A percentile compares a stretch with the other conserved stretches of the same genome.
Evolutionary conservation across 2,329 filamentous ascomycete species (phyloP).

Genomic region (Alternaria arborescens): DNA sequence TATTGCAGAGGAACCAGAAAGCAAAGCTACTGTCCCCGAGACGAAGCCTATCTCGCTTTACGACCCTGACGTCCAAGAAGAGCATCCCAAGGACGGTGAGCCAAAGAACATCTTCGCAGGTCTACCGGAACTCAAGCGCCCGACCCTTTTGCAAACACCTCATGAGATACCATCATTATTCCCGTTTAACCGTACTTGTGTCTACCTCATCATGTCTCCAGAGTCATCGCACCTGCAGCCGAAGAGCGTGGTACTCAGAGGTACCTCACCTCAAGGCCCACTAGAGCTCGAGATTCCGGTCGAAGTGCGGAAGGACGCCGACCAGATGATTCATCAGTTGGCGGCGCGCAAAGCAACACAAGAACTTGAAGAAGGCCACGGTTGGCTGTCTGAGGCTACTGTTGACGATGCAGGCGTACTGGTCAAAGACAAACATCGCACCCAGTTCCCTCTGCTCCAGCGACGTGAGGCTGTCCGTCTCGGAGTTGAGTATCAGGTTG

Average conservation of each 20-base stretch:
- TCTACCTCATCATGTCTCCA: slow-evolving; percentile 12
- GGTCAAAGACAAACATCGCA: background rate
- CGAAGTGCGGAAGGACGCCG: slow-evolving; percentile 3
- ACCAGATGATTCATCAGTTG: slow-evolving; percentile 16
- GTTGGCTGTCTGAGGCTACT: slow-evolving; percentile 8
- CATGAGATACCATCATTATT: slow-evolving; percentile 6
- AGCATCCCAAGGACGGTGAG: slow-evolving; percentile 7
- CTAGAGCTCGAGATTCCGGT: slow-evolving; percentile 9
- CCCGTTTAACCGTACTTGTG: slow-evolving; percentile 9
- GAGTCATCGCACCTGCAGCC: slow-evolving; percentile 5
- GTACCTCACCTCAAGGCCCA: slow-evolving; percentile 10
- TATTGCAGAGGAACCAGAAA: background rate
- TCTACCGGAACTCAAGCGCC: slow-evolving; percentile 4
- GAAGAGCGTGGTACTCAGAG: slow-evolving; percentile 9
- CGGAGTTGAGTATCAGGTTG: slow-evolving; percentile 9
- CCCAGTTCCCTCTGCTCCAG: background rate
- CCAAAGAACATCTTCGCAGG: background rate
- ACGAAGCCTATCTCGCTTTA: slow-evolving; percentile 5
- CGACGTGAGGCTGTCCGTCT: slow-evolving; percentile 9
- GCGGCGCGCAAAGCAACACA: slow-evolving; percentile 11
- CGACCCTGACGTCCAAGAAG: background rate
- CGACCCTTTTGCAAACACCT: slow-evolving; percentile 6
- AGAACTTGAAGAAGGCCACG: slow-evolving; percentile 16
- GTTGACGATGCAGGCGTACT: background rate
- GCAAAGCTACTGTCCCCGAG: background rate